phyloP scores from a whole-genome alignment of 2,329 filamentous ascomycete genomes.

The Hypoxylon sp. region DNA sequence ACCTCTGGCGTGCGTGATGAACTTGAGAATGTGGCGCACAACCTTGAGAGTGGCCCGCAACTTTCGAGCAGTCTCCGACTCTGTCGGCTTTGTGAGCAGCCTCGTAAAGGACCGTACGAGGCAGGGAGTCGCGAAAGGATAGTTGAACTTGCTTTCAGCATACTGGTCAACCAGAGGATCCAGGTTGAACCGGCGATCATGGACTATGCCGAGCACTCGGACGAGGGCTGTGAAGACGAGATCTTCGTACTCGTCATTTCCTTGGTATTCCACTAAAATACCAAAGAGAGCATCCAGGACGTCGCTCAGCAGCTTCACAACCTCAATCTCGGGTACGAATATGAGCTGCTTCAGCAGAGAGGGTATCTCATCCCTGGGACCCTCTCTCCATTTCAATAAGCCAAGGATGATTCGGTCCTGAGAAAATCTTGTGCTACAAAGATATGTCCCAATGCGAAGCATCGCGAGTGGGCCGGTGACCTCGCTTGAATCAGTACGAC shows the following conservation, averaged over 20 bases:
- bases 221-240: slow-evolving; percentile 90
- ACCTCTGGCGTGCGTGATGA: slow-evolving; percentile 87
- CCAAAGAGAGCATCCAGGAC: slow-evolving; percentile 92
- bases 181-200: slow-evolving; percentile 92
- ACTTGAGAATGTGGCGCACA: slow-evolving; percentile 89
- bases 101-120: slow-evolving; percentile 86
- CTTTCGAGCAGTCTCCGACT: slow-evolving; percentile 82
- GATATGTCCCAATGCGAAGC: slow-evolving; percentile 81
- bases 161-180: slow-evolving; percentile 92
- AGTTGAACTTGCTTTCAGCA: slow-evolving; percentile 87
- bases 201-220: slow-evolving; percentile 88
- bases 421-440: slow-evolving; percentile 94
- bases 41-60: slow-evolving; percentile 94
- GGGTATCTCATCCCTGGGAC: slow-evolving; percentile 74
- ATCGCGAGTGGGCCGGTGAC: slow-evolving; percentile 81
- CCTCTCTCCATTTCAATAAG: slow-evolving; percentile 85
- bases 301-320: slow-evolving; percentile 90
- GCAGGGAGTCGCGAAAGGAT: slow-evolving; percentile 89
- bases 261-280: slow-evolving; percentile 88
- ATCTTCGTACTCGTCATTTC: slow-evolving; percentile 91
- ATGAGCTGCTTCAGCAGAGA: slow-evolving; percentile 81
- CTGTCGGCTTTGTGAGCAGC: slow-evolving; percentile 81
- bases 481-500: slow-evolving; percentile 73
- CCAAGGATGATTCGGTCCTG: slow-evolving; percentile 88
- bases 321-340: slow-evolving; percentile 96